Evolutionary conservation across 2,329 filamentous ascomycete species (phyloP).

Genomic region (Claviceps sp.): DNA sequence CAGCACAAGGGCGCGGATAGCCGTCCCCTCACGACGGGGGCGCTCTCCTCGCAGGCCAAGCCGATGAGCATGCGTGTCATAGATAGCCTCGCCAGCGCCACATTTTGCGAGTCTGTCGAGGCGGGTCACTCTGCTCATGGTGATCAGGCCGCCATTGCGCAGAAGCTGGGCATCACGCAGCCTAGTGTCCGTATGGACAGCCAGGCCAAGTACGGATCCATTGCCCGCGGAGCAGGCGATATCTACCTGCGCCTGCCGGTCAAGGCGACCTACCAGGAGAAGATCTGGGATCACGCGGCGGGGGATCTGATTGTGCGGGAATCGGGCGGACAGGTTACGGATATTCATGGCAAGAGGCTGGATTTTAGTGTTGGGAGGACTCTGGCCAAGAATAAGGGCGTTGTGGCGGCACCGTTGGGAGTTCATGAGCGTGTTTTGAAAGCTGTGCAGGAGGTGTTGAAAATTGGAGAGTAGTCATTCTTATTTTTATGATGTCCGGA

Average conservation of each 20-base stretch:
- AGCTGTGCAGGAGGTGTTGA: constrained; percentile 69
- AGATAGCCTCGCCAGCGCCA: constrained; percentile 60
- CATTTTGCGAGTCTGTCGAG: constrained; percentile 95
- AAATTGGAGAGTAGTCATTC: constrained; percentile 10
- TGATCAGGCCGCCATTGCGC: constrained; percentile 69
- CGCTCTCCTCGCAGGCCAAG: constrained; percentile 35
- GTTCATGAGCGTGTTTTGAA: constrained; percentile 66
- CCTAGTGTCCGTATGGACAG: constrained; percentile 94
- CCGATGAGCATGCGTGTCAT: constrained; percentile 70
- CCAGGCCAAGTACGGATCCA: constrained; percentile 94
- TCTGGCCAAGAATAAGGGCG: constrained; percentile 79
- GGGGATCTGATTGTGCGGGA: constrained; percentile 90
- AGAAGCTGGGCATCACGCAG: constrained; percentile 72
- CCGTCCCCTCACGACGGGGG: constrained; percentile 47
- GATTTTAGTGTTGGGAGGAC: constrained; percentile 83
- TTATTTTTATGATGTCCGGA: too few relatives aligned
- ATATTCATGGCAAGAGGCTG: constrained; percentile 70
- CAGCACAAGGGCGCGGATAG: constrained; percentile 68
- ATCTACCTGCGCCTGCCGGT: constrained; percentile 86
- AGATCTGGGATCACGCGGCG: constrained; percentile 98
- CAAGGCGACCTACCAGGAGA: constrained; percentile 83
- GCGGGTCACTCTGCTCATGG: constrained; percentile 81
- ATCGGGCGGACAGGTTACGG: constrained; percentile 83
- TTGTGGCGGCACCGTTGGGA: constrained; percentile 70
- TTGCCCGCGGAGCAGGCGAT: constrained; percentile 86